Evolutionary conservation across 179 eudicot species (phyloP), one percentile per base, ranked within the genome.

Genomic region (Actinidia polygama): DNA sequence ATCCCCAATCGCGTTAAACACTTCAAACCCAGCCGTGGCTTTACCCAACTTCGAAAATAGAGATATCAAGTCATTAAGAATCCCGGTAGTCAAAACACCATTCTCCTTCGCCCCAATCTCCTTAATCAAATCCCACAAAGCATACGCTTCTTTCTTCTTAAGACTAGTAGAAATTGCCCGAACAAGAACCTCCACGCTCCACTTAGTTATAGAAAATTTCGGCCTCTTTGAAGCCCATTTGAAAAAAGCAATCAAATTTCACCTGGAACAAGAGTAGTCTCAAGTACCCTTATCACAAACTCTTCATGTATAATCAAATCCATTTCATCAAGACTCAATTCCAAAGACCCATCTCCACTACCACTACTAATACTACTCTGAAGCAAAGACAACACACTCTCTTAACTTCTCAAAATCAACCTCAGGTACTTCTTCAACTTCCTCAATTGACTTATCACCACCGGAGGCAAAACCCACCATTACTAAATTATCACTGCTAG

Each of bases 1-100:
- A 6, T 91, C 93, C 76, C 85, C 98, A 85, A 95, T 93, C 92
- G 87, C 93, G 46, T 82, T 82, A 78, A 95, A 95, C 2, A 91
- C 93, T 81, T 96, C 96, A 80, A 84, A 85, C 16, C 91, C 98
- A 51, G 95, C 96, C 87, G 92, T 90, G 24, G 92, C 98, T 85
- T 93, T 92, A 14, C 94, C 93, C 79, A 93, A 74, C 78, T 81
- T 88, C 0, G 94, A 91, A 46, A 95, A 83, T 6, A 75, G 80
- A 16, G 89, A 82, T n/a, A 96, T 85, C 90, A 96, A 55, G 64
- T 83, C 84, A 87, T 96, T 96, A 36, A 96, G 92, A 47, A 88
- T 82, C 30, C 85, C 85, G 0, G 90, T 83, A 54, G 77, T 87
- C 81, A 96, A 46, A 69, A 86, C 73, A 19, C 91, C 85, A 30